Evolutionary conservation across 495 filamentous ascomycete species (phyloP).

Genomic region (Penicillium pulvis): DNA sequence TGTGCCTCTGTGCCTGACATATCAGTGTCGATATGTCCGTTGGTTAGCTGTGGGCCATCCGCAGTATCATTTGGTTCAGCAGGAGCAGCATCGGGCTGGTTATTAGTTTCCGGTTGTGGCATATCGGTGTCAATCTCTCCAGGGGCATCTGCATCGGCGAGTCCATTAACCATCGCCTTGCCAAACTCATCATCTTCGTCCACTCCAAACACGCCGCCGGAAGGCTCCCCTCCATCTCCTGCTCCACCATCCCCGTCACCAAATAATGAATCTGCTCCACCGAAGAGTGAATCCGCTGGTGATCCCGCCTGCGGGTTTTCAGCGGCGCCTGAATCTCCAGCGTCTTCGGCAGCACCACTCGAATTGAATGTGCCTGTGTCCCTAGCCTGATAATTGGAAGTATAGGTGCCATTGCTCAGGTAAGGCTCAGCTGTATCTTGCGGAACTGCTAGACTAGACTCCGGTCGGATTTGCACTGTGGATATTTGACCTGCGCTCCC

Average conservation of each 20-base stretch:
- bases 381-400: constrained; percentile 57
- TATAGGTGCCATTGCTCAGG: constrained; percentile 65
- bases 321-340: constrained; percentile 34
- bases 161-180: constrained; percentile 69
- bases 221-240: constrained; percentile 57
- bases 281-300: constrained; percentile 70
- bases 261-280: constrained; percentile 72
- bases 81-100: constrained; percentile 13
- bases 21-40: constrained; percentile 17
- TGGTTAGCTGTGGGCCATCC: constrained; percentile 15
- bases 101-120: constrained; percentile 24
- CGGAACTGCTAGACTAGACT: constrained; percentile 72
- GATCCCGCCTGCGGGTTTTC: constrained; percentile 57
- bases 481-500: constrained; percentile 83
- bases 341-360: constrained; percentile 49
- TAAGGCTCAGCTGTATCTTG: constrained; percentile 63
- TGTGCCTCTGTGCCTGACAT: constrained; percentile 28
- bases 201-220: constrained; percentile 63
- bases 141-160: constrained; percentile 39
- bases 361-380: constrained; percentile 41
- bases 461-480: constrained; percentile 81
- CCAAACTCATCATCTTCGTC: constrained; percentile 90
- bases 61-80: constrained; percentile 15
- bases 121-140: constrained; percentile 34
- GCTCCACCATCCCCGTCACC: constrained; percentile 63